Evolutionary conservation across 2,329 filamentous ascomycete genomes (phyloP), one percentile per base, ranked within the genome.

Genomic region (Zymoseptoria passerinii): DNA sequence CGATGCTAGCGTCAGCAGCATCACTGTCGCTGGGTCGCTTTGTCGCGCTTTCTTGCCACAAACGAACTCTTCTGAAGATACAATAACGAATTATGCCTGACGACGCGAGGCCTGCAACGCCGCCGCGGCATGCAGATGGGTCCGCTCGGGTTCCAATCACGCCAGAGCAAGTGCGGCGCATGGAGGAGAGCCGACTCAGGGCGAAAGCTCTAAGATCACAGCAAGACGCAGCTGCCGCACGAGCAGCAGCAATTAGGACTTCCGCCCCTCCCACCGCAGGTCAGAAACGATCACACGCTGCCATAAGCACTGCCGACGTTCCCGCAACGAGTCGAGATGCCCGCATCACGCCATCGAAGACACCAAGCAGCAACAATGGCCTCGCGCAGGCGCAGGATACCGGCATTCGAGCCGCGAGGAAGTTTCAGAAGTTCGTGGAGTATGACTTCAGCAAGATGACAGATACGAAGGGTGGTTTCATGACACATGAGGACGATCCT

Each of bases 371-470:
- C 65, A 66, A 69, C 56, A 65, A 70, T 63, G 67, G 65, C 59
- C 56, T 70, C 52, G 65, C 66, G 8, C 63, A 66, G 74, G 64
- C 72, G 70, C 66, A 72, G 66, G 75, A 81, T 63, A 77, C 78
- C 16, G 77, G 71, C 60, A 85, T 95, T 53, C 85, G 85, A 57
- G 87, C 92, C 0, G 89, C 90, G 48, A 83, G 86, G 68, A 96
- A 95, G 70, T 96, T 97, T 66, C 85, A 89, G 61, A 92, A 94
- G 72, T 97, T 88, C 71, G 92, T 99, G 69, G 94, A 99, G 71
- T 97, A 96, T 76, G 94, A 99, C 73, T 94, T 99, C 75, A 92
- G 89, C 71, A 88, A 92, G 75, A 97, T 99, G 91, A 95, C 88
- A 6, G 94, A 99, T 73, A 97, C 92, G 0, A 96, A 96, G 71